Evolutionary conservation across 2,329 filamentous ascomycete genomes (phyloP).

Genomic region (Arthrobotrys sinensis): DNA sequence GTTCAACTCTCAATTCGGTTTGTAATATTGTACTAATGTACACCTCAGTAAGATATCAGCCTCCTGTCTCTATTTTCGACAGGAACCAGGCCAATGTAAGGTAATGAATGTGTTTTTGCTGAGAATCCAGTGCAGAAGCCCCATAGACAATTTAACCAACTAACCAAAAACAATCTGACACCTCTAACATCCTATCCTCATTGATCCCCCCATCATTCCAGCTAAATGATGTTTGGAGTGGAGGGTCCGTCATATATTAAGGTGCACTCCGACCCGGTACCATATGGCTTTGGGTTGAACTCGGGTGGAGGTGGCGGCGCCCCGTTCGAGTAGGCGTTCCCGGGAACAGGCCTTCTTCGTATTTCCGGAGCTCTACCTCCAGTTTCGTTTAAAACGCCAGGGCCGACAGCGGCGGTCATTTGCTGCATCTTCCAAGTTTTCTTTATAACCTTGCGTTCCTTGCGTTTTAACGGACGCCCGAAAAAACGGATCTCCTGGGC

Average conservation of each 20-base stretch:
- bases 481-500: conserved; percentile 13
- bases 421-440: not conserved
- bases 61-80: not conserved
- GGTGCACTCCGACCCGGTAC: not conserved
- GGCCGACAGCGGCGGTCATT: not conserved
- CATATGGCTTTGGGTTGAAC: not conserved
- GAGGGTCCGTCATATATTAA: not conserved
- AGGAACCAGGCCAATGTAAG: not conserved
- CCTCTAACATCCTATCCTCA: not conserved
- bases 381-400: not conserved
- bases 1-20: not conserved
- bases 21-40: not conserved
- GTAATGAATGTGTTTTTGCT: not conserved
- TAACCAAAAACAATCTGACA: not conserved
- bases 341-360: not conserved
- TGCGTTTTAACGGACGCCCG: conserved; percentile 37
- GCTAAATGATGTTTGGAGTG: not conserved
- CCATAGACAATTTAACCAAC: not conserved
- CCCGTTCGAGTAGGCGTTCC: not conserved
- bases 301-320: not conserved
- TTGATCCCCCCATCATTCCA: not conserved
- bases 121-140: not conserved
- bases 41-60: not conserved
- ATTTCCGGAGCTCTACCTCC: not conserved
- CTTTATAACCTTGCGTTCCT: conserved; percentile 34